A percentile compares a stretch with the other conserved stretches of the same genome.
Conservation (phyloP, 371 early-diverging fungal genomes). For the Lichtheimia ornata region DNA sequence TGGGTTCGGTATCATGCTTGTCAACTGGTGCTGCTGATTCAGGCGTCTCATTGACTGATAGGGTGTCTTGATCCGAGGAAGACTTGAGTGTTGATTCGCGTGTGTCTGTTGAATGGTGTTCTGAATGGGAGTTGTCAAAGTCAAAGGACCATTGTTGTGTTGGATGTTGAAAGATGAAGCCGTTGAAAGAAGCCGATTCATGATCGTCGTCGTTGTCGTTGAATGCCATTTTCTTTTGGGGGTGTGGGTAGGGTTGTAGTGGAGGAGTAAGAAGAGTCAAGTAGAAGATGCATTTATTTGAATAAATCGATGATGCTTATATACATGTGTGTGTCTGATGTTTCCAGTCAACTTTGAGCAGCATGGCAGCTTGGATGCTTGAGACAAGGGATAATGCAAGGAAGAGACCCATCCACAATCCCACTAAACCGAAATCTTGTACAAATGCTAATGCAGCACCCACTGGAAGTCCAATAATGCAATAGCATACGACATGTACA, state of each 20-base stretch:
- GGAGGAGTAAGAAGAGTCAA: no score
- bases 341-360: no score
- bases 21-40: no score
- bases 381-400: conserved; percentile 33
- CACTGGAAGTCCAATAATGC: conserved; percentile 59
- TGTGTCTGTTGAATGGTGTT: not conserved
- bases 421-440: conserved; percentile 48
- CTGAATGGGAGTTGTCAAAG: not conserved
- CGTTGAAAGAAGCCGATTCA: not conserved
- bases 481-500: conserved; percentile 56
- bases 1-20: no score
- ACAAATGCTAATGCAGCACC: conserved; percentile 58
- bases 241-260: no score
- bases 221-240: no score
- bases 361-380: no score
- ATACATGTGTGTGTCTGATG: no score
- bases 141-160: conserved; percentile 15
- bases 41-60: not conserved
- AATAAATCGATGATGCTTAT: no score
- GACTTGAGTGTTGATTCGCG: not conserved
- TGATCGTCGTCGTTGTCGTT: no score
- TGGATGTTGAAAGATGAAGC: not conserved
- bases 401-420: conserved; percentile 66
- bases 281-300: no score
- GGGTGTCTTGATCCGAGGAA: not conserved